Evolutionary conservation across 257 asterid genomes (phyloP).

Genomic region (Solanum pennellii): DNA sequence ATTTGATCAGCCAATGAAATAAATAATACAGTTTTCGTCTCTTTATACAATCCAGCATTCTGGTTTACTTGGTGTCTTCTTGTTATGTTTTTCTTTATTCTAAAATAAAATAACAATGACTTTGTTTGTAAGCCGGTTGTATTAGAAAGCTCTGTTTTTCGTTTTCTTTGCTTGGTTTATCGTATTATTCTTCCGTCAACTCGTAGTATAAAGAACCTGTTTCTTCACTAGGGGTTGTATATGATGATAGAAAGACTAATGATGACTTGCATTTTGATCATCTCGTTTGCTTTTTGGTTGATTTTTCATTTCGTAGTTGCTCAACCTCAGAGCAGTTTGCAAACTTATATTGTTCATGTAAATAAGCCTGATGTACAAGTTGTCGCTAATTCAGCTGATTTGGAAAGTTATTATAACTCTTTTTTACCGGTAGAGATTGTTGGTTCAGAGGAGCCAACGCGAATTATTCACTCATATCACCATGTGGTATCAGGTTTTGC

Average conservation of each 20-base stretch:
- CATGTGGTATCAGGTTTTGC: conserved; percentile 10
- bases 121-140: neutral
- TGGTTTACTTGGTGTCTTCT: neutral
- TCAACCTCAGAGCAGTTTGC: neutral
- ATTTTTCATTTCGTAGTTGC: neutral
- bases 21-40: neutral
- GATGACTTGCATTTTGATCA: neutral
- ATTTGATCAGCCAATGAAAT: neutral
- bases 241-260: neutral
- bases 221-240: neutral
- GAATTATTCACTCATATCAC: conserved; percentile 7
- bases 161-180: neutral
- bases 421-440: neutral
- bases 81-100: neutral
- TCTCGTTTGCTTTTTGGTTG: neutral
- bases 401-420: neutral
- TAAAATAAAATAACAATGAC: neutral
- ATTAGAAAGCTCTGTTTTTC: neutral
- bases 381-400: neutral
- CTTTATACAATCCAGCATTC: neutral
- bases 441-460: neutral
- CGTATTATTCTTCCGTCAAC: neutral
- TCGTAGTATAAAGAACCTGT: neutral
- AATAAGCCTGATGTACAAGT: neutral
- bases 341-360: conserved; percentile 10